Percentiles rank a stretch among this genome's conserved stretches.
Evolutionary conservation across 73 alveolate genomes (phyloP).

Genomic region (Paramecium sexaurelia): DNA sequence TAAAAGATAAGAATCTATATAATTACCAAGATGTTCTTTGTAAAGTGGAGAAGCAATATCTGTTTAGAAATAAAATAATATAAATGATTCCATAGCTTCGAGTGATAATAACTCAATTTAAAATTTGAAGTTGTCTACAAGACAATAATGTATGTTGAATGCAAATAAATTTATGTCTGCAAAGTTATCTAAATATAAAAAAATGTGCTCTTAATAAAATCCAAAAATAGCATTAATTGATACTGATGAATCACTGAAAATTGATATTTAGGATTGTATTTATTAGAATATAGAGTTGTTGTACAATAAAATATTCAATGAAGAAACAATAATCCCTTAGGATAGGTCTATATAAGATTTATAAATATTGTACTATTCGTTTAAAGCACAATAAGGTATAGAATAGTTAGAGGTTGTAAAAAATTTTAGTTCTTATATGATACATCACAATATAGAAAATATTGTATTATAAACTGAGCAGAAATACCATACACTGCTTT

Average conservation of each 20-base stretch:
- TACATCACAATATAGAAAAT: not conserved
- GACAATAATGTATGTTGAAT: not conserved
- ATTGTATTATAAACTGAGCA: not conserved
- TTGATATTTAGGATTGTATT: not conserved
- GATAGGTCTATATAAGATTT: not conserved
- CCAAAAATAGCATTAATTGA: not conserved
- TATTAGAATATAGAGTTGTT: not conserved
- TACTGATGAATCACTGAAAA: not conserved
- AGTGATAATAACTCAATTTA: not conserved
- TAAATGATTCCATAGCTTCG: not conserved
- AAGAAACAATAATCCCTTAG: not conserved
- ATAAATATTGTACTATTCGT: not conserved
- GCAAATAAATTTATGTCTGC: not conserved
- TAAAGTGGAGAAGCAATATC: constrained; percentile 15
- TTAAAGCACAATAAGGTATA: not conserved
- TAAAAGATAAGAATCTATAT: not conserved
- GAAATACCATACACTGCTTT: not conserved
- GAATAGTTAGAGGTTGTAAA: constrained; percentile 15
- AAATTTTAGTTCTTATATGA: not conserved
- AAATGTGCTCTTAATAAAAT: not conserved
- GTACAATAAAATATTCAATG: not conserved
- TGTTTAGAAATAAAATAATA: not conserved
- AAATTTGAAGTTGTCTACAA: not conserved
- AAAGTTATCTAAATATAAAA: not conserved
- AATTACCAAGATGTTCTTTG: not conserved